Conservation (phyloP, 768 basidiomycete genomes). For the Hygrocybe coccinea region DNA sequence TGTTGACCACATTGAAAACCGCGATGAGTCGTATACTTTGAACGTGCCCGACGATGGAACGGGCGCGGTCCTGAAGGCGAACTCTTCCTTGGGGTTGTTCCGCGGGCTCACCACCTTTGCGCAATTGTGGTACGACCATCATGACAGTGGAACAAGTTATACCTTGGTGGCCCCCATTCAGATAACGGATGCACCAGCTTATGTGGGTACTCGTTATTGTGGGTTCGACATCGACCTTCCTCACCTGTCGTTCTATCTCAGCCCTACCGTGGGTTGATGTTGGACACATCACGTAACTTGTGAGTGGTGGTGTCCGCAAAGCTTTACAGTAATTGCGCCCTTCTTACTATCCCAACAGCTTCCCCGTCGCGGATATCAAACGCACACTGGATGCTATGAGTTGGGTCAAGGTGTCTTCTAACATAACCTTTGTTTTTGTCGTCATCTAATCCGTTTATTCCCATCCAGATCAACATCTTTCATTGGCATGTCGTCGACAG, state of each 20-base stretch:
- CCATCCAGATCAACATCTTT: slow-evolving; percentile 58
- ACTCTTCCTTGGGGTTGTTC: slow-evolving; percentile 61
- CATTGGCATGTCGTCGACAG: slow-evolving; percentile 86
- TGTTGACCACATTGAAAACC: slow-evolving; percentile 42
- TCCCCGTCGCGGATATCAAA: slow-evolving; percentile 58
- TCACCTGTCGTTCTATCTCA: slow-evolving; percentile 18
- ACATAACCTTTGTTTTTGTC: too few relatives aligned
- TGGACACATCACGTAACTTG: slow-evolving; percentile 79
- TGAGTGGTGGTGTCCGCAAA: slow-evolving; percentile 29
- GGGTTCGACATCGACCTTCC: neutral
- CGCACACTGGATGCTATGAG: slow-evolving; percentile 74
- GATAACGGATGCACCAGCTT: slow-evolving; percentile 60
- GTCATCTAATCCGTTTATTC: too few relatives aligned
- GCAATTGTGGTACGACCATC: slow-evolving; percentile 60
- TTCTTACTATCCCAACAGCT: slow-evolving; percentile 34
- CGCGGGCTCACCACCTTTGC: slow-evolving; percentile 75
- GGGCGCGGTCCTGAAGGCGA: slow-evolving; percentile 52
- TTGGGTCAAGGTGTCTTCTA: slow-evolving; percentile 69
- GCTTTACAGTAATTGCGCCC: neutral
- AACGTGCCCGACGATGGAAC: slow-evolving; percentile 50
- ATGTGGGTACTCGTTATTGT: slow-evolving; percentile 38
- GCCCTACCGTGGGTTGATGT: slow-evolving; percentile 74
- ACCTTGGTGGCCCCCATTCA: slow-evolving; percentile 51
- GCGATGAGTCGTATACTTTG: slow-evolving; percentile 60
- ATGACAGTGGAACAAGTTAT: slow-evolving; percentile 46